A percentile compares a stretch with the other conserved stretches of the same genome.
Evolutionary conservation across 352 stramenopile genomes (phyloP).

Genomic region (Phytopythium aichiense): DNA sequence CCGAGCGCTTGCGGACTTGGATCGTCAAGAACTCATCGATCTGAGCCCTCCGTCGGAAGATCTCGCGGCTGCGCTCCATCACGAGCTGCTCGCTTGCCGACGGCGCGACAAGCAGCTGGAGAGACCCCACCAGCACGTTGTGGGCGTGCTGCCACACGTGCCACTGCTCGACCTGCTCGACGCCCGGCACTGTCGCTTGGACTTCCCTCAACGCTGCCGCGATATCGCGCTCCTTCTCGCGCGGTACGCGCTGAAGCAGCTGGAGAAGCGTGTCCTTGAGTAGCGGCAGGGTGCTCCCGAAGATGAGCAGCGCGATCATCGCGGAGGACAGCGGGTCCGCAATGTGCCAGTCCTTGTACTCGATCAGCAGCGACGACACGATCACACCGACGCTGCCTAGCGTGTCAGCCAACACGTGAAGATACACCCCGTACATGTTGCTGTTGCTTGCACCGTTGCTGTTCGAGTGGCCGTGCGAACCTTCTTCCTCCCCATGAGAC

Average conservation of each 20-base stretch:
- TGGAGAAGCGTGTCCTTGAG: slow-evolving; percentile 71
- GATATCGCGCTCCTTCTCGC: slow-evolving; percentile 45
- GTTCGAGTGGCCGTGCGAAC: slow-evolving; percentile 19
- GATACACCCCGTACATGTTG: slow-evolving; percentile 91
- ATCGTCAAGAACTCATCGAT: slow-evolving; percentile 60
- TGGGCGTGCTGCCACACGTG: slow-evolving; percentile 76
- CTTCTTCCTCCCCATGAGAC: slow-evolving; percentile 42
- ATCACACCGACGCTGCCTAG: slow-evolving; percentile 89
- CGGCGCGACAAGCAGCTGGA: slow-evolving; percentile 52
- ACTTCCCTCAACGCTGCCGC: slow-evolving; percentile 46
- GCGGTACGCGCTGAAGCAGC: slow-evolving; percentile 62
- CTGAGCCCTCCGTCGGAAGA: slow-evolving; percentile 34
- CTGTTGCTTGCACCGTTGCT: slow-evolving; percentile 43
- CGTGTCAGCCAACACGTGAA: slow-evolving; percentile 88
- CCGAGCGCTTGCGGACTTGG: slow-evolving; percentile 17
- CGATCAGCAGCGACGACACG: slow-evolving; percentile 80
- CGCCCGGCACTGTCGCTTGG: slow-evolving; percentile 29
- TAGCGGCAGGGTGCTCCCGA: slow-evolving; percentile 77
- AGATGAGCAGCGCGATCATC: slow-evolving; percentile 82
- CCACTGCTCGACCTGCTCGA: slow-evolving; percentile 54
- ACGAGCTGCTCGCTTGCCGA: slow-evolving; percentile 51
- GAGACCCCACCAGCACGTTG: slow-evolving; percentile 47
- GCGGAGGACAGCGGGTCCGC: slow-evolving; percentile 78
- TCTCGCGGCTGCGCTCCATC: slow-evolving; percentile 38
- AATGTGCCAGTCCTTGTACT: slow-evolving; percentile 81